Evolutionary conservation across 129 eudicot genomes (phyloP), one percentile per base, ranked within the genome.

Genomic region (Solidago caesia): DNA sequence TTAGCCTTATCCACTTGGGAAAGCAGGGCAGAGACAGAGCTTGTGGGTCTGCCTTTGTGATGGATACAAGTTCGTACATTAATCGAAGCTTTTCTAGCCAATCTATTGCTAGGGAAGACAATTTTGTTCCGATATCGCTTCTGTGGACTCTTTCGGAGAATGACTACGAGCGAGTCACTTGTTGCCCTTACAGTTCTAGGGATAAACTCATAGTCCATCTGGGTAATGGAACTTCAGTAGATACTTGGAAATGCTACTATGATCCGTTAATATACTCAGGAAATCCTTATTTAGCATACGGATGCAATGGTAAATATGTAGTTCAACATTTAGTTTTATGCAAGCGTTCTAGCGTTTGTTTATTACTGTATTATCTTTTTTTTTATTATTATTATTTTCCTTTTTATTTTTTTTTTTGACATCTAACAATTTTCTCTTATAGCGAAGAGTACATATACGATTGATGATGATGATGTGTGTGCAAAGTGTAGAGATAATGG

Each of bases 41-140:
- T 39, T 57, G 49, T 33, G 64, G 27, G 12, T 33, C 64, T 33
- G 75, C 75, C 48, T 71, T 52, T 64, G 11, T 71, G 15, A 44
- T 39, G 39, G 75, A 71, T 33, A 56, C 53, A 27, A 53, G 8
- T 10, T 8, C 16, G 3, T 13, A 46, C 11, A 12, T 5, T 71
- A 9, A 9, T 9, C 44, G 67, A 33, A 59, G 27, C 11, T 53
- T 44, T 33, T 53, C 26, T 21, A 21, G 21, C 21, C 21, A 21
- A 33, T 33, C 39, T 33, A 33, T 33, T 33, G 2, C 39, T 33
- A 33, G 39, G 2, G n/a, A 8, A 10, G 8, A 62, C 13, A 6
- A 44, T 62, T 9, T 6, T 5, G 42, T 53, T 53, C 64, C 61
- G 26, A 27, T 71, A 9, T 57, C 75, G 39, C 60, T 71, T 4